A percentile compares a stretch with the other conserved stretches of the same genome.
Evolutionary conservation across 768 basidiomycete species (phyloP).

Genomic region (Leucocoprinus leucothites): DNA sequence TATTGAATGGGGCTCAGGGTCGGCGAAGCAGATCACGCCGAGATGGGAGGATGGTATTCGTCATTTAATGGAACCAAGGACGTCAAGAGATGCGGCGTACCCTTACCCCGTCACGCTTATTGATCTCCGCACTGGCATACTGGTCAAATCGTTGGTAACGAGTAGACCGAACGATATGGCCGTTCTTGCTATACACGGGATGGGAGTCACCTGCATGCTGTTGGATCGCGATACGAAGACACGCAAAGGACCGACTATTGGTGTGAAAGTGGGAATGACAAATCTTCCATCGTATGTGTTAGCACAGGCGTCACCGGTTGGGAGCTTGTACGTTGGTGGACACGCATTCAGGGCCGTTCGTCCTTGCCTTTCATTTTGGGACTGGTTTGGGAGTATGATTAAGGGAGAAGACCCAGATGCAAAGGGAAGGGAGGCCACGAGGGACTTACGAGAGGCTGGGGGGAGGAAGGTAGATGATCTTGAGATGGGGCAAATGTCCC

Average conservation of each 20-base stretch:
- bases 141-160: constrained; percentile 7
- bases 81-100: neutral
- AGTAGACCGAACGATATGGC: constrained; percentile 10
- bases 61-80: neutral
- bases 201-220: constrained; percentile 19
- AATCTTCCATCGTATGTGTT: constrained; percentile 19
- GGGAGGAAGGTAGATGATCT: neutral
- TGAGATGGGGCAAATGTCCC: neutral
- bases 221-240: constrained; percentile 11
- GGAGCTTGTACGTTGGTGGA: constrained; percentile 5
- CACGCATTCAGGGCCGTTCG: neutral
- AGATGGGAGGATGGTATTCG: constrained; percentile 5
- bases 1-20: constrained; percentile 15
- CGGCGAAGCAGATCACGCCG: neutral
- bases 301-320: neutral
- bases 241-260: neutral
- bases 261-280: constrained; percentile 17
- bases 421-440: neutral
- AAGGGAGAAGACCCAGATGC: neutral
- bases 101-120: constrained; percentile 4
- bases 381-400: neutral
- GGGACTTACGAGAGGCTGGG: too few species aligned
- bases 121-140: constrained; percentile 5
- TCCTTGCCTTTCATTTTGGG: neutral
- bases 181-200: constrained; percentile 16